These are phyloP conservation scores for Margaritispora aquatica DNA, from an alignment of 495 filamentous ascomycete genomes.

Conservation along the genomic window DNA sequence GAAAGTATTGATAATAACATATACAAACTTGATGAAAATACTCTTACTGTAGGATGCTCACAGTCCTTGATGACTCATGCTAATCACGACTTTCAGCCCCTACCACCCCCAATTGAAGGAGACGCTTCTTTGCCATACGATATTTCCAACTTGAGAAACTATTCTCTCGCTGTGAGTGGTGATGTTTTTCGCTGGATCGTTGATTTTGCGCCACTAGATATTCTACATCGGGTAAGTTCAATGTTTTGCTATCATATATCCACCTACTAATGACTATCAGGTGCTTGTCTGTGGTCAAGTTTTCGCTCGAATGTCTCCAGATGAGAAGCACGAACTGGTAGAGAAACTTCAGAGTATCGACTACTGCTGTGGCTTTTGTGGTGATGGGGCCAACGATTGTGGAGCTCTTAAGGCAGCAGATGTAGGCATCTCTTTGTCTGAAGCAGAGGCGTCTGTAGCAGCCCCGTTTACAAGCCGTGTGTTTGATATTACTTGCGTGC, in stretches of 20 bases:
- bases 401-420: conserved; percentile 96
- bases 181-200: conserved; percentile 97
- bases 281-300: conserved; percentile 91
- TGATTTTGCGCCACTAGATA: conserved; percentile 61
- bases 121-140: conserved; percentile 86
- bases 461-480: conserved; percentile 94
- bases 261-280: conserved; percentile 30
- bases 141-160: conserved; percentile 68
- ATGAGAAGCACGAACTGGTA: conserved; percentile 97
- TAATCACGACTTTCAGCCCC: conserved; percentile 54
- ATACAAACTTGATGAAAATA: conserved; percentile 68
- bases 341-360: conserved; percentile 96
- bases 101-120: conserved; percentile 56
- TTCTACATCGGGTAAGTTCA: conserved; percentile 46
- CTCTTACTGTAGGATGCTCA: conserved; percentile 51
- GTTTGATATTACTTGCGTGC: conserved; percentile 96
- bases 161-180: conserved; percentile 81
- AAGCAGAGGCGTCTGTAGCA: conserved; percentile 96
- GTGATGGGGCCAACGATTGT: conserved; percentile 97
- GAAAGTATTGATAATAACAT: conserved; percentile 84
- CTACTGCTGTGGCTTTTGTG: conserved; percentile 95
- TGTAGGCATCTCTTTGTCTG: conserved; percentile 96
- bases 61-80: not conserved
- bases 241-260: not conserved
- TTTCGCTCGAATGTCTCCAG: conserved; percentile 97